Percentiles rank a stretch among this genome's conserved stretches.
These are phyloP conservation scores for Lachancea lanzarotensis DNA, from an alignment of 805 yeast genomes.

Conservation along the genomic window DNA sequence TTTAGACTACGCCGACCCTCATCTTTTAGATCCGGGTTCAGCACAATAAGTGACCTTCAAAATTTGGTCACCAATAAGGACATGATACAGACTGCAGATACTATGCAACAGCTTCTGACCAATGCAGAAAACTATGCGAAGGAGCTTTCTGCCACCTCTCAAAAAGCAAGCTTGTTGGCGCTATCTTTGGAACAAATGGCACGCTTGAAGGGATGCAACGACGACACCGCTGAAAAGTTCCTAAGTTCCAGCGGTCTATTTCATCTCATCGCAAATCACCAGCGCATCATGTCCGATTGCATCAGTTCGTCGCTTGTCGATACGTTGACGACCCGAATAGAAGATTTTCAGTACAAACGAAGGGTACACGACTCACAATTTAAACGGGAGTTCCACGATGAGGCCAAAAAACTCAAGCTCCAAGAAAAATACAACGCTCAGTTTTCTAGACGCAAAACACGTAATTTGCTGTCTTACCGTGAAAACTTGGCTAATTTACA, in stretches of 20 bases:
- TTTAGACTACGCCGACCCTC: constrained; percentile 21
- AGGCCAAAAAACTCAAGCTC: constrained; percentile 45
- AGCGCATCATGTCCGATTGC: constrained; percentile 57
- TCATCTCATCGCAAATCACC: constrained; percentile 69
- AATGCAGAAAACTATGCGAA: constrained; percentile 42
- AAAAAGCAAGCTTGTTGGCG: constrained; percentile 67
- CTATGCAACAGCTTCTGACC: constrained; percentile 44
- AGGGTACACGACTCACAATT: constrained; percentile 46
- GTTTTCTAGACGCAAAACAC: constrained; percentile 50
- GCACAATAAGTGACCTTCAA: constrained; percentile 47
- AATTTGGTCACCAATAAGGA: constrained; percentile 56
- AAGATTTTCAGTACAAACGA: constrained; percentile 39
- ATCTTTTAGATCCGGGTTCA: constrained; percentile 41
- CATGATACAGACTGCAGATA: constrained; percentile 42
- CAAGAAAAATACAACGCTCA: constrained; percentile 58
- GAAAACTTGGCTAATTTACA: constrained; percentile 62
- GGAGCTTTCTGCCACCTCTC: constrained; percentile 35
- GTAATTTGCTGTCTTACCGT: constrained; percentile 64
- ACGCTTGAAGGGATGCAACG: constrained; percentile 53
- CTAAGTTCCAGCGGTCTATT: constrained; percentile 72
- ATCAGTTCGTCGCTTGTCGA: constrained; percentile 48
- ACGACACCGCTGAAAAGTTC: constrained; percentile 51
- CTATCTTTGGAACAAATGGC: constrained; percentile 60
- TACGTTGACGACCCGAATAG: constrained; percentile 44
- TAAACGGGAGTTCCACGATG: constrained; percentile 45